phyloP scores from a whole-genome alignment of 2,329 filamentous ascomycete species.

The Neonectria coccinea region DNA sequence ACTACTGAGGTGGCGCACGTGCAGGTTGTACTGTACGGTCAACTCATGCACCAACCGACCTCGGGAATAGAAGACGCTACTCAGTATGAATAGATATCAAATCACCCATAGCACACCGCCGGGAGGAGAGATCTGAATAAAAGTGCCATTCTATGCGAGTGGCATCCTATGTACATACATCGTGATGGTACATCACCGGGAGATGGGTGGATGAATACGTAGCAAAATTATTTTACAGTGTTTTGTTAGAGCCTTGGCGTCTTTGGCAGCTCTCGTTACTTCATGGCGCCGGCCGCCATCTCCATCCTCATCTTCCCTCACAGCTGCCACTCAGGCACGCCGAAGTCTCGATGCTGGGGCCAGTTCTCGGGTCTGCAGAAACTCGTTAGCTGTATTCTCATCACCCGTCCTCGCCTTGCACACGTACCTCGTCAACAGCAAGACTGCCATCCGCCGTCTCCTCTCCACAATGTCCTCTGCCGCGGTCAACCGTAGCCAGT shows the following conservation, averaged over 20 bases:
- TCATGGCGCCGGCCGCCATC: neutral
- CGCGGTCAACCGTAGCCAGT: slow-evolving; percentile 62
- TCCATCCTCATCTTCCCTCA: slow-evolving; percentile 32
- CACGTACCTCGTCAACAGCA: slow-evolving; percentile 58
- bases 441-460: slow-evolving; percentile 53
- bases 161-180: slow-evolving; percentile 10
- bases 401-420: slow-evolving; percentile 14
- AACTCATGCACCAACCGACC: neutral
- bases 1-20: neutral
- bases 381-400: slow-evolving; percentile 26
- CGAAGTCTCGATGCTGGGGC: slow-evolving; percentile 56
- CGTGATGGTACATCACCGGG: slow-evolving; percentile 22
- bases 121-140: neutral
- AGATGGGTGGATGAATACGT: slow-evolving; percentile 12
- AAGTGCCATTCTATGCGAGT: slow-evolving; percentile 2
- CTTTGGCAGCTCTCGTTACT: neutral
- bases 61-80: neutral
- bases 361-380: slow-evolving; percentile 53
- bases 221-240: slow-evolving; percentile 13
- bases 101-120: neutral
- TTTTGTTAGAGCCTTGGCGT: slow-evolving; percentile 7
- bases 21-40: neutral
- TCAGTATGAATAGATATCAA: neutral
- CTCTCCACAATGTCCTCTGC: slow-evolving; percentile 52
- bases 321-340: slow-evolving; percentile 56